Evolutionary conservation across 2,329 filamentous ascomycete species (phyloP).

Genomic region (Albifimbria verrucaria): DNA sequence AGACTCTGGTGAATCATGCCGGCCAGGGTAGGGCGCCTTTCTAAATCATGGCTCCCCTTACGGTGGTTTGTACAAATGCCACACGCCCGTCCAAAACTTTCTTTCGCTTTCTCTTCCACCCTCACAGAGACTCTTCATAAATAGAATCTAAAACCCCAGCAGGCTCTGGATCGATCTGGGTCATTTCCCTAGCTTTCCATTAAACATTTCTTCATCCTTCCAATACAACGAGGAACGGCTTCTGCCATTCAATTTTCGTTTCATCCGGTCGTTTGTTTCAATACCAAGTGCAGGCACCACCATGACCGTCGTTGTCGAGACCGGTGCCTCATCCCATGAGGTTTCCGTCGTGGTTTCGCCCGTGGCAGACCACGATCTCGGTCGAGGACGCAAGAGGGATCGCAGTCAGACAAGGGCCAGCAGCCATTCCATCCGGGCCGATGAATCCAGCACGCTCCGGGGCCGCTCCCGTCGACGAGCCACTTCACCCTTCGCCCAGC

Average conservation of each 20-base stretch:
- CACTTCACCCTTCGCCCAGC: slow-evolving; percentile 28
- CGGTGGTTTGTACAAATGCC: background rate
- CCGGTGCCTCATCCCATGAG: slow-evolving; percentile 18
- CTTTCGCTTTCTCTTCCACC: no score
- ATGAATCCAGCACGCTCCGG: slow-evolving; percentile 39
- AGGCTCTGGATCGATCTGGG: no score
- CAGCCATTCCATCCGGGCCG: slow-evolving; percentile 28
- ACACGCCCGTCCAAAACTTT: background rate
- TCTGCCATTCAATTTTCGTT: no score
- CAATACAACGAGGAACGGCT: no score
- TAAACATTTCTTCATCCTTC: no score
- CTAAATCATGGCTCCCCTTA: no score
- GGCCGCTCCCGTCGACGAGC: slow-evolving; percentile 38
- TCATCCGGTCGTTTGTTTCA: no score
- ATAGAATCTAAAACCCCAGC: no score
- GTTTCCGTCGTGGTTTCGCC: slow-evolving; percentile 16
- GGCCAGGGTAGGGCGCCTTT: background rate
- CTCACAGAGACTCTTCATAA: no score
- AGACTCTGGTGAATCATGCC: background rate
- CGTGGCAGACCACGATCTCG: slow-evolving; percentile 23
- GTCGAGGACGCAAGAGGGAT: slow-evolving; percentile 37
- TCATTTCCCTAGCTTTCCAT: no score
- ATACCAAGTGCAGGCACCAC: no score
- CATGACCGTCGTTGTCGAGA: slow-evolving; percentile 21
- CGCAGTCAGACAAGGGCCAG: slow-evolving; percentile 32